Base-by-base conservation (phyloP, 2,329 filamentous ascomycete species). In the Aspergillus aculeatus region DNA sequence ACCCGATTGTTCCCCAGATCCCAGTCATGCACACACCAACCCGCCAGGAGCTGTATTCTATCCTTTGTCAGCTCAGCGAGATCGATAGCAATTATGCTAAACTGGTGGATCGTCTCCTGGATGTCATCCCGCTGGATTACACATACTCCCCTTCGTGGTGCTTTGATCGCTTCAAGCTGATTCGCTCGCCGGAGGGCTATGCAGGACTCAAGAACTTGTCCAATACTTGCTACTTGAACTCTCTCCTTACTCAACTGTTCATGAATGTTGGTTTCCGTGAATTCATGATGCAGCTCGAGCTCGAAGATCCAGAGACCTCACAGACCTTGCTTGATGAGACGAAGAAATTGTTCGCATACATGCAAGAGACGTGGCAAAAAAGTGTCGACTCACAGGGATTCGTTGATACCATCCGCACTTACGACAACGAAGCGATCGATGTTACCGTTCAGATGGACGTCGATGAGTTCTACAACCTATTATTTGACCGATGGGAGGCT, bases 181-280 rank as follows among this genome's bases (percentile, higher is more conserved):
- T 96, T n/a, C 86, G 92, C 62, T 87, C 91, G 2, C 77, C 85
- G 1, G 90, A 90, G 63, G 92, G 92, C 21, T 96, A 96, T 72
- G 86, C 90, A n/a, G 95, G 95, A 1, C 77, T 99, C n/a, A 84
- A 84, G 58, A 99, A 99, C 69, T 83, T 97, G 16, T 95, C 92
- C 10, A 96, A 97, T 72, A 98, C 96, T 0, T 99, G 95, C 76
- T 99, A 99, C 73, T 84, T 98, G 71, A 99, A 99, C 73, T 98
- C 95, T 0, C 81, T 99, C 0, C 83, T 98, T 62, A 94, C 92
- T 0, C 95, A 99, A 71, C 84, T 99, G 0, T 99, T 94, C 80
- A 98, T 97, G 92, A 98, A 99, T 71, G 78, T 90, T 16, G 83
- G 86, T 6, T 98, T 99, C 69, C 88, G 95, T 19, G 83, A 85